These are phyloP conservation scores for Collybia nuda DNA, from an alignment of 768 basidiomycete species.

Conservation along the genomic window DNA sequence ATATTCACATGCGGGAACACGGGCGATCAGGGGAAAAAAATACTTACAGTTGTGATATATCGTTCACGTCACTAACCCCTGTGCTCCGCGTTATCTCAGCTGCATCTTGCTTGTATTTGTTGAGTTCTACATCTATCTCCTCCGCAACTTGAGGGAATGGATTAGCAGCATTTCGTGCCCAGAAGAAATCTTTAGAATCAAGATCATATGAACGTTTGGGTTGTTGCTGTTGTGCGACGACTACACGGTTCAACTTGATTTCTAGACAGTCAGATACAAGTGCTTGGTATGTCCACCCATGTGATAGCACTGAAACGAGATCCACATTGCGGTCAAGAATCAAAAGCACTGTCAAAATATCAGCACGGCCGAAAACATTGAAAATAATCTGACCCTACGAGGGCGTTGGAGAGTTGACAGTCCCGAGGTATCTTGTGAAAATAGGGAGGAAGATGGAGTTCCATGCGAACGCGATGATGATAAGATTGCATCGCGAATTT, in stretches of 20 bases:
- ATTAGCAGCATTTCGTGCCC: constrained; percentile 93
- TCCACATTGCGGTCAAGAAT: constrained; percentile 95
- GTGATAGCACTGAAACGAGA: constrained; percentile 88
- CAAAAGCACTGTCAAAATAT: constrained; percentile 68
- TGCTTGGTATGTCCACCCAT: constrained; percentile 99
- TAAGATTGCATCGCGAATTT: constrained; percentile 83
- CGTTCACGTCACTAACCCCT: constrained; percentile 93
- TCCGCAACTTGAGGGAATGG: constrained; percentile 99
- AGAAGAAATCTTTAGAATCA: constrained; percentile 98
- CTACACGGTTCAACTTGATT: constrained; percentile 94
- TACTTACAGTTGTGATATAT: constrained; percentile 88
- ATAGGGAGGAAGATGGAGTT: constrained; percentile 54
- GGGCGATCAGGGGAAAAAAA: not conserved
- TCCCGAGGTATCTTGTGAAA: constrained; percentile 78
- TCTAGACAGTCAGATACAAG: constrained; percentile 96
- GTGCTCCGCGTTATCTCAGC: constrained; percentile 96
- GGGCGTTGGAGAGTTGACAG: constrained; percentile 87
- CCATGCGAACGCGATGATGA: constrained; percentile 62
- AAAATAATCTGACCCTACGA: constrained; percentile 37
- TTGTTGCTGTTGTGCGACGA: constrained; percentile 65
- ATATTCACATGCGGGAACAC: not conserved
- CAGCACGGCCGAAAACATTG: constrained; percentile 6
- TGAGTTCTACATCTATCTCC: constrained; percentile 91
- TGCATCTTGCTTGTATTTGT: constrained; percentile 92
- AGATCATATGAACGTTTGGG: constrained; percentile 90